Percentiles rank a stretch among this genome's conserved stretches.
phyloP scores from a whole-genome alignment of 2,329 filamentous ascomycete species.

The Sphaerulina musiva region DNA sequence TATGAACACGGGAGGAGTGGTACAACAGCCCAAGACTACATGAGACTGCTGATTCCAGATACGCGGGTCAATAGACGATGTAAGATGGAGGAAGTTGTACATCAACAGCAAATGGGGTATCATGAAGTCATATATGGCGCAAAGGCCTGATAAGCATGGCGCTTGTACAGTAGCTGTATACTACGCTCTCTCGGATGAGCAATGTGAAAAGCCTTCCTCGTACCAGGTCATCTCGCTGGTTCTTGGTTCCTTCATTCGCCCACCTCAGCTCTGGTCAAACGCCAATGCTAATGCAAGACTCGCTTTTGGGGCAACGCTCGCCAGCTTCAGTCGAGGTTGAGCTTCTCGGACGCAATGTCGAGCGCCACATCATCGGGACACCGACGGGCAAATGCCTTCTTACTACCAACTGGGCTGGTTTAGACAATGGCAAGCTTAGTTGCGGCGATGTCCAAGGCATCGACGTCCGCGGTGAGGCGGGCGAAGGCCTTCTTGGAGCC shows the following conservation, averaged over 20 bases:
- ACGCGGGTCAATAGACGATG: not conserved
- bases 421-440: conserved; percentile 99
- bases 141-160: conserved; percentile 18
- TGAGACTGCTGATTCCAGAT: not conserved
- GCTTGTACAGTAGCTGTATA: conserved; percentile 18
- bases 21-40: not conserved
- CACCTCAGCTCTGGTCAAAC: conserved; percentile 16
- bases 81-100: not conserved
- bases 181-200: conserved; percentile 13
- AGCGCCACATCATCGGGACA: not conserved
- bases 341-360: too few species aligned
- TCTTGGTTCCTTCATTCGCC: conserved; percentile 4
- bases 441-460: conserved; percentile 97
- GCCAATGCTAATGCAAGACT: conserved; percentile 34
- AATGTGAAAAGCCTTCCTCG: conserved; percentile 1
- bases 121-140: conserved; percentile 9
- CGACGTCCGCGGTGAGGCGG: conserved; percentile 89
- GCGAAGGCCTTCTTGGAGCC: conserved; percentile 98
- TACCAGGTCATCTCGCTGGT: not conserved
- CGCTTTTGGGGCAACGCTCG: not conserved
- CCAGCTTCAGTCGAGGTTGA: conserved; percentile 12
- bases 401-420: conserved; percentile 28
- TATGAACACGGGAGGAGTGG: not conserved
- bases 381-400: not conserved
- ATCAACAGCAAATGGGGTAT: conserved; percentile 8